A percentile compares a stretch with the other conserved stretches of the same genome.
These are phyloP conservation scores for Alternaria ethzedia DNA, from an alignment of 2,329 filamentous ascomycete genomes.

Conservation along the genomic window DNA sequence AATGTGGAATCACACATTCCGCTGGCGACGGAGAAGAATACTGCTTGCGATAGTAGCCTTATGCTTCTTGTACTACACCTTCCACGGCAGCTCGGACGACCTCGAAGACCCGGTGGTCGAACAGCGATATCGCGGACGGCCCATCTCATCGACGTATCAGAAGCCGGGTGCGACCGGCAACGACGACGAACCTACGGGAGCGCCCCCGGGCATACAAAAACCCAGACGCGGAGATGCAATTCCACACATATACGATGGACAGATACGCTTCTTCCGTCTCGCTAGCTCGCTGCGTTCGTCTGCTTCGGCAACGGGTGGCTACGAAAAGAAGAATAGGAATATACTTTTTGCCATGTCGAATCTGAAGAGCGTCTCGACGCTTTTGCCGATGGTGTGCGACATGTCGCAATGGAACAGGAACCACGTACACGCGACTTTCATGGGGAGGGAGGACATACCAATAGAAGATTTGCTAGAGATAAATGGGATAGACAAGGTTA, in stretches of 20 bases:
- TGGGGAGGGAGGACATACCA: slow-evolving; percentile 74
- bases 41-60: slow-evolving; percentile 46
- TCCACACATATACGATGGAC: slow-evolving; percentile 65
- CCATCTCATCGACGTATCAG: slow-evolving; percentile 14
- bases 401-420: slow-evolving; percentile 76
- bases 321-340: slow-evolving; percentile 65
- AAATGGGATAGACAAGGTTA: slow-evolving; percentile 74
- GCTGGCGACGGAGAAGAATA: slow-evolving; percentile 59
- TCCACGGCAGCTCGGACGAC: slow-evolving; percentile 49
- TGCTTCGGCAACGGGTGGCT: slow-evolving; percentile 62
- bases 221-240: slow-evolving; percentile 21
- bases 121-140: slow-evolving; percentile 2
- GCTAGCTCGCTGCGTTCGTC: slow-evolving; percentile 64
- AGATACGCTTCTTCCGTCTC: slow-evolving; percentile 71
- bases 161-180: slow-evolving; percentile 8
- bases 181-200: slow-evolving; percentile 29
- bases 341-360: slow-evolving; percentile 81
- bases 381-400: slow-evolving; percentile 84
- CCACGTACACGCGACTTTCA: slow-evolving; percentile 80
- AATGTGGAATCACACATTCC: slow-evolving; percentile 35
- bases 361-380: slow-evolving; percentile 71
- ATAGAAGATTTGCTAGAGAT: slow-evolving; percentile 73
- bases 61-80: slow-evolving; percentile 66
- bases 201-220: slow-evolving; percentile 33
- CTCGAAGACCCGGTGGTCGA: not conserved